phyloP scores from a whole-genome alignment of 345 rosid species.

The Salix arbutifolia region DNA sequence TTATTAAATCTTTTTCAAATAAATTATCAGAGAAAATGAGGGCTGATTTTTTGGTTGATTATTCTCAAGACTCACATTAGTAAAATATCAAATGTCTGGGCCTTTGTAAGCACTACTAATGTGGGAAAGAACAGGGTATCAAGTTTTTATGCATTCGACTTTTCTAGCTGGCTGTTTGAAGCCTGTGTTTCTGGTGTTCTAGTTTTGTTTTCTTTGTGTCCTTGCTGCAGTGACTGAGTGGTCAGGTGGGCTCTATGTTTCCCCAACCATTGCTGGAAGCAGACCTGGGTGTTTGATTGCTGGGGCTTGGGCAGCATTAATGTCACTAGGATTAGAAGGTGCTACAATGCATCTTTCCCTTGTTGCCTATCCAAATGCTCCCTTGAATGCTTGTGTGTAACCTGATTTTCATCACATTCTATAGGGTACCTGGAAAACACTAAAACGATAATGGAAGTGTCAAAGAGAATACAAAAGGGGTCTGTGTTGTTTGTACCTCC shows the following conservation, averaged over 20 bases:
- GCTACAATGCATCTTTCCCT: slow-evolving; percentile 7
- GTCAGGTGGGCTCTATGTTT: slow-evolving; percentile 90
- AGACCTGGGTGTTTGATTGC: slow-evolving; percentile 88
- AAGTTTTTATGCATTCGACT: background rate
- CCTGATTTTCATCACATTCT: slow-evolving; percentile 13
- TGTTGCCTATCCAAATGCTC: slow-evolving; percentile 12
- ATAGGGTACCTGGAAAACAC: slow-evolving; percentile 78
- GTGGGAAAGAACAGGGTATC: background rate
- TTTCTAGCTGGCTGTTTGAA: slow-evolving; percentile 5
- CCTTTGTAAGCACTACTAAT: background rate
- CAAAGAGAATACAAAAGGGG: slow-evolving; percentile 70
- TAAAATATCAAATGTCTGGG: background rate
- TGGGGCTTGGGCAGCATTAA: slow-evolving; percentile 96
- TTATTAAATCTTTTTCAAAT: slow-evolving; percentile 1
- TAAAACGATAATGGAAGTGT: slow-evolving; percentile 69
- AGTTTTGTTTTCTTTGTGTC: slow-evolving; percentile 8
- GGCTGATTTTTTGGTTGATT: background rate
- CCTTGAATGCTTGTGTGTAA: slow-evolving; percentile 9
- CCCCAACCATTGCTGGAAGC: slow-evolving; percentile 94
- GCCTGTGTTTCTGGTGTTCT: slow-evolving; percentile 13
- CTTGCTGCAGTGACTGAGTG: slow-evolving; percentile 77
- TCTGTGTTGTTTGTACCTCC: slow-evolving; percentile 23
- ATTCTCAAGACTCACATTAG: background rate
- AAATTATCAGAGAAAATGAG: background rate
- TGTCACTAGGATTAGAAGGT: slow-evolving; percentile 84